Base-by-base conservation (phyloP, 176 grass and related monocot species). In the Triticum timopheevii region DNA sequence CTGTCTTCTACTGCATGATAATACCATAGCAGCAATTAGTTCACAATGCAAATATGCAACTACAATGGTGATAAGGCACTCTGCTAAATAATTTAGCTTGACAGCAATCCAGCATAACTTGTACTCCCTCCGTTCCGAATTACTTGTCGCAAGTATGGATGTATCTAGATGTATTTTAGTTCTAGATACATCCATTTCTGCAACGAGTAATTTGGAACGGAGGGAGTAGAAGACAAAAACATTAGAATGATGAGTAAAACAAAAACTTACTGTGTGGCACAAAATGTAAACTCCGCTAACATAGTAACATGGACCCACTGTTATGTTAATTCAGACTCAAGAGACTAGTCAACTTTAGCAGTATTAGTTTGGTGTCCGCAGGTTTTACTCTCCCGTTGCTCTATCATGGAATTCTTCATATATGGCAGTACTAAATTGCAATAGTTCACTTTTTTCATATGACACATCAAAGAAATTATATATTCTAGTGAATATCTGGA, bases 1-100 rank as follows among this genome's bases (percentile, higher is more conserved):
- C 73, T 58, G 39, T 84, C 59, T 88, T 84, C 67, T 67, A 30
- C 15, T 85, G 8, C 27, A 75, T 45, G 33, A 80, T 31, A 74
- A 74, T 69, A 76, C 11, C 20, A 64, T 50, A 78, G 78, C 5
- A 74, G 16, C 19, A 49, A 13, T 78, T 36, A 59, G 42, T 49
- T 49, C 39, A 31, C 6, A 45, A 67, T 61, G 75, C 10, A 64
- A 38, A 33, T 19, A 76, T 61, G 76, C 76, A 72, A 25, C 36
- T 30, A 35, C 44, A n/a, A 23, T 27, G 63, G 72, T 63, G 54
- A 42, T 81, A 75, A 65, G 40, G 36, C 56, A 76, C 23, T 62
- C 68, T 42, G 42, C 69, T 44, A n/a, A 8, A 65, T 54, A 78
- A 86, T 63, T 77, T 70, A 13, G 20, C 50, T 65, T 50, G 9